phyloP scores from a whole-genome alignment of 2,329 filamentous ascomycete genomes.

The Colletotrichum trifolii region DNA sequence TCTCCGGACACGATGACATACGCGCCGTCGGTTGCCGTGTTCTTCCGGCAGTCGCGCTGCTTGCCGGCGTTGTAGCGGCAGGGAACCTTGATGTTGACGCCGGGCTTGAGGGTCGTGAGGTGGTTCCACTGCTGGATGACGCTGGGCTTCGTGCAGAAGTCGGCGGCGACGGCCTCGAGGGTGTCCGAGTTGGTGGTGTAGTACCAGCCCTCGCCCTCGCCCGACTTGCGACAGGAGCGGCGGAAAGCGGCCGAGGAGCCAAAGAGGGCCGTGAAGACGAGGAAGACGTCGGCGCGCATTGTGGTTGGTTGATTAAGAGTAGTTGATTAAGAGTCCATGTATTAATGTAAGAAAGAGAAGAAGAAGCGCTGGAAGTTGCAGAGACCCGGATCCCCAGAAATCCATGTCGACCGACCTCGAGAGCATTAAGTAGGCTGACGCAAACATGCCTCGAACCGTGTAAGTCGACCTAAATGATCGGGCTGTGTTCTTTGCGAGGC shows the following conservation, averaged over 20 bases:
- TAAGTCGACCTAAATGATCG: no score
- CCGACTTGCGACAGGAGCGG: neutral
- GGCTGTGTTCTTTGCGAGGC: no score
- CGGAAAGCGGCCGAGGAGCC: conserved; percentile 2
- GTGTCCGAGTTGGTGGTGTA: neutral
- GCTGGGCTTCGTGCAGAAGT: conserved; percentile 2
- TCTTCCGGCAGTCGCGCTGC: conserved; percentile 4
- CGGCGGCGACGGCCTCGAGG: conserved; percentile 6
- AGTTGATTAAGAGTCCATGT: no score
- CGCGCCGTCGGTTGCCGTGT: neutral
- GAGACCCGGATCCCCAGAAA: no score
- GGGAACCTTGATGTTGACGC: conserved; percentile 13
- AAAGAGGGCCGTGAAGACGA: neutral
- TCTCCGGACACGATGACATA: neutral
- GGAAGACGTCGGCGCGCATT: conserved; percentile 6
- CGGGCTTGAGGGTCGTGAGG: neutral
- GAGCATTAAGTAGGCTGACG: no score
- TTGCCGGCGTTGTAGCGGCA: neutral
- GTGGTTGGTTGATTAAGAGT: neutral
- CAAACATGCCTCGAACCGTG: no score
- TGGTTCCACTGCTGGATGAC: conserved; percentile 4
- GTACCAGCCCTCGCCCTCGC: conserved; percentile 5
- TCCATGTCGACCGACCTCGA: no score
- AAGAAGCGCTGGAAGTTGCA: no score
- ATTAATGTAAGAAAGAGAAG: no score